Evolutionary conservation across 2,329 filamentous ascomycete genomes (phyloP).

Genomic region (Aspergillus puulaauensis): DNA sequence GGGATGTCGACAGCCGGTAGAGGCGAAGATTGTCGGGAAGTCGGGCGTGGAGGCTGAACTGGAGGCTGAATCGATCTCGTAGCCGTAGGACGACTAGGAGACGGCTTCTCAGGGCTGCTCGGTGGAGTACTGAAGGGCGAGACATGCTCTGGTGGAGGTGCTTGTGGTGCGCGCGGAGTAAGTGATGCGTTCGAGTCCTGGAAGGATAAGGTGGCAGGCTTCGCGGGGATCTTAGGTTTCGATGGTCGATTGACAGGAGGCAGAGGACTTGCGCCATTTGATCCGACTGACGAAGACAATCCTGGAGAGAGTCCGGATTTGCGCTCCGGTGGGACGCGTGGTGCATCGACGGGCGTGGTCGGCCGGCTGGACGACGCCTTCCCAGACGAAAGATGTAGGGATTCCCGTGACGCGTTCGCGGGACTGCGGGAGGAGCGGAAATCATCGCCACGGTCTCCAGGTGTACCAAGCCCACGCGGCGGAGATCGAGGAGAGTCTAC

Average conservation of each 20-base stretch:
- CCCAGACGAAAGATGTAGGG: conserved; percentile 23
- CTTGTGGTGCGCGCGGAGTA: conserved; percentile 25
- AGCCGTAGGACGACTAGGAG: conserved; percentile 31
- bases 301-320: conserved; percentile 20
- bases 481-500: conserved; percentile 47
- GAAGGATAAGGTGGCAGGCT: conserved; percentile 38
- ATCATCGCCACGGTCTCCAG: conserved; percentile 67
- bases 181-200: conserved; percentile 28
- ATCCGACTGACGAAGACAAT: conserved; percentile 12
- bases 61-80: conserved; percentile 15
- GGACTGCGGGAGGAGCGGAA: conserved; percentile 42
- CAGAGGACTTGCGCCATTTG: conserved; percentile 20
- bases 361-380: conserved; percentile 24
- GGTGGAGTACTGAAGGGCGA: conserved; percentile 90
- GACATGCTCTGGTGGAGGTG: conserved; percentile 46
- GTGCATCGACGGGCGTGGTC: conserved; percentile 31
- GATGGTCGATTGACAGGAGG: conserved; percentile 80
- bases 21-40: conserved; percentile 17
- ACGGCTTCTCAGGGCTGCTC: conserved; percentile 63
- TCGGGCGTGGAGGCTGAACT: conserved; percentile 17
- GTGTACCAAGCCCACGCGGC: conserved; percentile 30
- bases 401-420: conserved; percentile 25
- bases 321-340: conserved; percentile 20
- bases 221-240: conserved; percentile 66
- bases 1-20: conserved; percentile 28